Base-by-base conservation (phyloP, 2,329 filamentous ascomycete species). In the Grosmannia huntii region DNA sequence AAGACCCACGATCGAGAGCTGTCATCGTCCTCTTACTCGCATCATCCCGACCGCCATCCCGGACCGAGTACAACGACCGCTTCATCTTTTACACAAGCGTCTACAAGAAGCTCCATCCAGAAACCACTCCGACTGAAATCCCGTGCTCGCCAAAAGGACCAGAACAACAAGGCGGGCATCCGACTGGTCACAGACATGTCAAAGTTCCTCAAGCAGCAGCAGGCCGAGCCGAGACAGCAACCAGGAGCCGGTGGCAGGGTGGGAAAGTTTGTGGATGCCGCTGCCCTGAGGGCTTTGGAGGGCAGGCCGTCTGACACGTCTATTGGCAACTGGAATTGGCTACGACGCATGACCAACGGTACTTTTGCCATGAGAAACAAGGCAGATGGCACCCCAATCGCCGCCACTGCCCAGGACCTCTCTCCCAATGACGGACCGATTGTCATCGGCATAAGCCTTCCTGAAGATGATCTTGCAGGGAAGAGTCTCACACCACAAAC, bases 371-470 rank as follows among this genome's bases (percentile, higher is more conserved):
- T 68, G 11, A 31, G 11, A 14, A 23, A 41, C 23, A 44, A 7
- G 28, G 28, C 28, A 9, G 50, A 21, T 36, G 19, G 9, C 28
- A 53, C 49, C 57, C 66, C 64, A 2, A 63, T 65, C 14, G 50
- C 60, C 66, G 38, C 10, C 9, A 63, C 66, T 27, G 66, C 66
- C 6, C 67, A 68, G 12, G 81, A 83, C 61, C 74, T 88, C 4
- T 88, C 86, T 16, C 86, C 86, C 0, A 80, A 79, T 59, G 83
- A 86, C 64, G 76, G 82, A n/a, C 84, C 84, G 1, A 90, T 90
- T 60, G 78, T 86, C 49, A 90, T 89, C 62, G 86, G 86, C 14
- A 82, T 90, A 55, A 78, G 81, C 16, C 73, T 89, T 52, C 80
- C 85, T 2, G 78, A 81, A 16, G 77, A 79, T 52, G 71, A 73